Evolutionary conservation across 768 basidiomycete genomes (phyloP), one percentile per base, ranked within the genome.

Genomic region (Phanerochaete sordida): DNA sequence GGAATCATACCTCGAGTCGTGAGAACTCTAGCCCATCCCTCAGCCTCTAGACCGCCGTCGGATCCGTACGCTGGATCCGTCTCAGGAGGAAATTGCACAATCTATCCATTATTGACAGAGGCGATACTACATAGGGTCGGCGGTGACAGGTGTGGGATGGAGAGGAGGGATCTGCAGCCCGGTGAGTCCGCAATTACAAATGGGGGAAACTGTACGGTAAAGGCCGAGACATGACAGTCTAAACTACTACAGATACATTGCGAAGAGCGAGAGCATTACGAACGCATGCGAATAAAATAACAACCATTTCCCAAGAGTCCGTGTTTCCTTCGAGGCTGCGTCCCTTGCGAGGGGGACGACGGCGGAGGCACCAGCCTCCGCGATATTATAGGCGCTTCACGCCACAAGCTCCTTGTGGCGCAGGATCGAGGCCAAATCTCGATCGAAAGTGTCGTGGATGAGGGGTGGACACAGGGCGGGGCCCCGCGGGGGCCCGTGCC

Each of bases 361-460:
- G 35, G 35, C 33, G 23, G 43, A 54, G 43, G 53, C 53, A 23
- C 53, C 53, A 43, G 53, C 53, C 43, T 43, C 26, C 31, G 35
- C 35, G 37, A 33, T 13, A 23, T 43, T 23, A n/a, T 23, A 35
- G 37, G 53, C 53, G 53, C 53, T 24, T 7, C 8, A 24, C 53
- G 53, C 53, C 53, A 54, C 53, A 54, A 54, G 27, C 35, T n/a
- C 8, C 19, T 54, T 54, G 53, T 39, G 53, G 53, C 53, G 53
- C 24, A 24, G 23, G 31, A 26, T 39, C 23, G 33, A 37, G 53
- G 53, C 53, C 19, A 23, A n/a, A 24, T 37, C 53, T 54, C 35
- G 37, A 52, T 21, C 31, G 35, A 35, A 16, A 24, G 16, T 19
- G 33, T 11, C 7, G n/a, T 15, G 21, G 12, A 39, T 39, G 53